A percentile compares a stretch with the other conserved stretches of the same genome.
Conservation (phyloP, 2,329 filamentous ascomycete species). For the Helicocarpus griseus region DNA sequence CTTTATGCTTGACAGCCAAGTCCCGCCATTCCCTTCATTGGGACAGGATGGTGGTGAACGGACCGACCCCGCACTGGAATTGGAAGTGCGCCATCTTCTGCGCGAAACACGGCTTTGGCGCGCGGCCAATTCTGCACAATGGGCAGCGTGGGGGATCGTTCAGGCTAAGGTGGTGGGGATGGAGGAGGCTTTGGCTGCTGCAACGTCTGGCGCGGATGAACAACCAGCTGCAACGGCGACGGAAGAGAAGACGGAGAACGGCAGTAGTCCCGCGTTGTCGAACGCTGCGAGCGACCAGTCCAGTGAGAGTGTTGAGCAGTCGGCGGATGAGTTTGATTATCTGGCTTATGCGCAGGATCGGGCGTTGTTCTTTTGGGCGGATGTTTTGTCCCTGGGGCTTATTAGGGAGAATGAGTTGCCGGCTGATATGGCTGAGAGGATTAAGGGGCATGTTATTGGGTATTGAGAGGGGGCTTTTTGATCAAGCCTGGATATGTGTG, state of each 20-base stretch:
- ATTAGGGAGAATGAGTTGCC: conserved; percentile 68
- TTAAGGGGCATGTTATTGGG: conserved; percentile 57
- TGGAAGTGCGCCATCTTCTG: conserved; percentile 59
- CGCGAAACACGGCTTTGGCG: conserved; percentile 79
- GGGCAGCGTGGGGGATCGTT: conserved; percentile 94
- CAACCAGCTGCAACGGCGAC: conserved; percentile 4
- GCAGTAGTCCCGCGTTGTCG: background rate
- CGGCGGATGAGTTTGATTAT: conserved; percentile 83
- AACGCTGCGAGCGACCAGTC: background rate
- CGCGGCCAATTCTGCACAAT: conserved; percentile 75
- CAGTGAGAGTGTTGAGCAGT: background rate
- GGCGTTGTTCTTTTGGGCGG: conserved; percentile 90
- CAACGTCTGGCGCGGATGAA: conserved; percentile 14
- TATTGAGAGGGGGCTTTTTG: conserved; percentile 37
- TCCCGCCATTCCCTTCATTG: conserved; percentile 41
- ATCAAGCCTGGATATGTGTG: background rate
- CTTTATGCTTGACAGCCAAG: conserved; percentile 75
- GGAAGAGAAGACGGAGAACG: conserved; percentile 2
- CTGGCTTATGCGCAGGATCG: conserved; percentile 82
- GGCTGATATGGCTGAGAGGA: conserved; percentile 47
- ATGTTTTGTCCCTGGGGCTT: conserved; percentile 68
- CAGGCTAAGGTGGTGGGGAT: conserved; percentile 80
- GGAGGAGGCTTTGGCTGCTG: conserved; percentile 34
- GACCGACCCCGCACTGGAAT: conserved; percentile 55
- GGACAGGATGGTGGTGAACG: conserved; percentile 55